Conservation (phyloP, 306 rosid genomes). For the Glycine latifolia region DNA sequence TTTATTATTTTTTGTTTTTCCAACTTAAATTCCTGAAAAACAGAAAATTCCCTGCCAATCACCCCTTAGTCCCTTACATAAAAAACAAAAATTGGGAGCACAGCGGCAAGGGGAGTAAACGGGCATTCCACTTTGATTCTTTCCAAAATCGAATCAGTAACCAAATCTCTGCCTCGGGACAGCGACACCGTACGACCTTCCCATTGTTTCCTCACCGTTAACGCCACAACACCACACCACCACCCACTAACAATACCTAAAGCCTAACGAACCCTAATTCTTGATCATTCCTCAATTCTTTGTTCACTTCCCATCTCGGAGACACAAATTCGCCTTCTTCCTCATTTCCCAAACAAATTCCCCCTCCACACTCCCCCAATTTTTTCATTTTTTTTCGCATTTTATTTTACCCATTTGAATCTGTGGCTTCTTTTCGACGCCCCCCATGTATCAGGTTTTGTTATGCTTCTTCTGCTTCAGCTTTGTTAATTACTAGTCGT, state of each 20-base stretch:
- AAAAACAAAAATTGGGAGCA: no score
- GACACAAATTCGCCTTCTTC: neutral
- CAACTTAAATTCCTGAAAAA: no score
- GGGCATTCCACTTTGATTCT: conserved; percentile 31
- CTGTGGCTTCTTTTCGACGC: neutral
- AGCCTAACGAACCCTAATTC: conserved; percentile 63
- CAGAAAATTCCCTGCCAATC: no score
- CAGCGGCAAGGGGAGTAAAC: conserved; percentile 20
- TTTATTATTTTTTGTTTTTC: no score
- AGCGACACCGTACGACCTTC: conserved; percentile 65
- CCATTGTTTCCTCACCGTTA: conserved; percentile 52
- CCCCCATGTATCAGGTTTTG: conserved; percentile 47
- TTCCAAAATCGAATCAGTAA: neutral
- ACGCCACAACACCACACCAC: neutral
- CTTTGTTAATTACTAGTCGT: conserved; percentile 14
- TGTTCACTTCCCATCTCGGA: neutral
- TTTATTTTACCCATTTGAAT: neutral
- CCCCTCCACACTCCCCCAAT: neutral
- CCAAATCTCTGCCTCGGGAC: conserved; percentile 39
- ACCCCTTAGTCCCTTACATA: no score
- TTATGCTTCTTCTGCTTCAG: conserved; percentile 44
- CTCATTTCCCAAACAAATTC: neutral
- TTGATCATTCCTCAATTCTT: conserved; percentile 37
- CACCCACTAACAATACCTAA: no score
- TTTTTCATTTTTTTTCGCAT: neutral